Conservation (phyloP, 1,284 basidiomycete species). For the Puccinia novopanici region DNA sequence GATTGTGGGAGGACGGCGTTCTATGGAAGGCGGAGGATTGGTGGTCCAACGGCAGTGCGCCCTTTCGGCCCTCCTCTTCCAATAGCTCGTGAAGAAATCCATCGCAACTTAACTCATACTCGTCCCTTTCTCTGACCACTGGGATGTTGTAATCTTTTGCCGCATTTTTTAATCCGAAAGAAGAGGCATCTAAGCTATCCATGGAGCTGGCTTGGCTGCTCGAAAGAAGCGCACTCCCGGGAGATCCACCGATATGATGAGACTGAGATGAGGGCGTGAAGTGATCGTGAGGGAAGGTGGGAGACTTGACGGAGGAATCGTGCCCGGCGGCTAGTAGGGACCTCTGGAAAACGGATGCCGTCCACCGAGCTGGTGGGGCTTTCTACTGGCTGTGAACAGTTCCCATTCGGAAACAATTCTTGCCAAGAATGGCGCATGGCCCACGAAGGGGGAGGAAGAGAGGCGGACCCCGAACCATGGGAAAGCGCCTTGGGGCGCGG, state of each 20-base stretch:
- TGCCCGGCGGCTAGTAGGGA: constrained; percentile 2
- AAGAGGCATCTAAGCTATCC: constrained; percentile 28
- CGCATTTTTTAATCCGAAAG: neutral
- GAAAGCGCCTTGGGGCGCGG: constrained; percentile 29
- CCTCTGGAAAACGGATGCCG: constrained; percentile 16
- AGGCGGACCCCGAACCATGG: constrained; percentile 25
- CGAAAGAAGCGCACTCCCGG: constrained; percentile 24
- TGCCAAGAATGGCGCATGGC: constrained; percentile 29
- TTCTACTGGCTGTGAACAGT: constrained; percentile 2
- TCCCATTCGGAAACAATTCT: constrained; percentile 19
- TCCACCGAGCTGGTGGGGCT: constrained; percentile 23
- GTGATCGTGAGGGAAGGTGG: constrained; percentile 6
- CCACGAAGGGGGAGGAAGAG: constrained; percentile 29
- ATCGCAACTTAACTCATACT: constrained; percentile 24
- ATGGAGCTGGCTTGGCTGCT: constrained; percentile 31
- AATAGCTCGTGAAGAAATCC: constrained; percentile 34
- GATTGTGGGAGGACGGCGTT: neutral
- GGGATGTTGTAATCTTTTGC: constrained; percentile 3
- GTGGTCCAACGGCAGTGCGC: neutral
- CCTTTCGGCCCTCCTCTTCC: constrained; percentile 21
- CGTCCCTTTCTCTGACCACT: constrained; percentile 17
- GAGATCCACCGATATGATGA: constrained; percentile 18
- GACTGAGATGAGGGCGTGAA: neutral
- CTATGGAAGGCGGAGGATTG: neutral
- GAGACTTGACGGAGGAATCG: constrained; percentile 18